A percentile compares a stretch with the other conserved stretches of the same genome.
Evolutionary conservation across 1,284 basidiomycete species (phyloP).

Genomic region (Moesziomyces antarcticus): DNA sequence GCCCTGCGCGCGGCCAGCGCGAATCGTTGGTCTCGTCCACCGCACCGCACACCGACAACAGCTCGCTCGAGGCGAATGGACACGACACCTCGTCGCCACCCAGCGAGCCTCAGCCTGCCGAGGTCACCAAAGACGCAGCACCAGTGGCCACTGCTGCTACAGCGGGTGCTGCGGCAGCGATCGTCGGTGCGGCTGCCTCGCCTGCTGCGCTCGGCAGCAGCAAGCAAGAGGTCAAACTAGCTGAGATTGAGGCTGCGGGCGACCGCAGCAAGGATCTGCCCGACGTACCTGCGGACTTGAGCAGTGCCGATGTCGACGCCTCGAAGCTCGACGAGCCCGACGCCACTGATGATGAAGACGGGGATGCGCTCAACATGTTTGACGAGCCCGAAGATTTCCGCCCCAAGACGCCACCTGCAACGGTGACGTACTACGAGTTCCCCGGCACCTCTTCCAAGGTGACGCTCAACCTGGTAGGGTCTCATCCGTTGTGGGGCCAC

Average conservation of each 20-base stretch:
- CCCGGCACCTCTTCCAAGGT: constrained; percentile 36
- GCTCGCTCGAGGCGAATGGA: constrained; percentile 27
- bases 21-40: constrained; percentile 17
- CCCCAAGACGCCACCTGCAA: constrained; percentile 63
- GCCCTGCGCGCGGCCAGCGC: constrained; percentile 14
- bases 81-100: constrained; percentile 19
- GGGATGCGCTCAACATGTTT: constrained; percentile 54
- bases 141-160: constrained; percentile 6
- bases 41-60: constrained; percentile 16
- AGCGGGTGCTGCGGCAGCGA: constrained; percentile 23
- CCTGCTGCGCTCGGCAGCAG: background rate
- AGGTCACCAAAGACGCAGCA: constrained; percentile 1
- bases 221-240: too few relatives aligned
- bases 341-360: constrained; percentile 20
- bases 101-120: constrained; percentile 6
- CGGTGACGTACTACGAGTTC: constrained; percentile 48
- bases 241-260: background rate
- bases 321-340: background rate
- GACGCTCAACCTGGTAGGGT: constrained; percentile 80
- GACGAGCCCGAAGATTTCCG: constrained; percentile 63
- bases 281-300: constrained; percentile 18
- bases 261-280: constrained; percentile 18
- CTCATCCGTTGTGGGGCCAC: constrained; percentile 91
- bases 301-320: constrained; percentile 10
- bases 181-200: constrained; percentile 19